Base-by-base conservation (phyloP, 1,284 basidiomycete species). In the Apiotrichum gracile region DNA sequence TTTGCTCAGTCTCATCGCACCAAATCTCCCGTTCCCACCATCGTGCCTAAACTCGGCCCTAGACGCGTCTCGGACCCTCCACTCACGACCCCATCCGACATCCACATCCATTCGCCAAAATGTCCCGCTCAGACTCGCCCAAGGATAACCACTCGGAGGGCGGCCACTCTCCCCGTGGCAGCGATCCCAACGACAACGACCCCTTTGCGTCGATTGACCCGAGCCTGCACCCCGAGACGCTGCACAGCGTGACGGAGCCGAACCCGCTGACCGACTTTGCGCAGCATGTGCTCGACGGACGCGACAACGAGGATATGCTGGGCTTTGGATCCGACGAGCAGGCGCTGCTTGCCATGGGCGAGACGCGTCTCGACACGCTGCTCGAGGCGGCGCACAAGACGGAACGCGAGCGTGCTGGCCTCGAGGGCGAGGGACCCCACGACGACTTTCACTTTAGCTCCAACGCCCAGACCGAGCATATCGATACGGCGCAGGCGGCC, bases 211-310 rank as follows among this genome's bases (percentile, higher is more conserved):
- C 49, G 41, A 51, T 65, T 22, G 61, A 65, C 43, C 61, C 63
- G 1, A n/a, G 49, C 14, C 54, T 63, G 14, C 61, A 62, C 46
- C 52, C 45, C 10, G 51, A 47, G 16, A 57, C 58, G 19, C 51
- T 60, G 24, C 48, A 55, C 53, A 55, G 49, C 39, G 58, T 54
- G 41, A 9, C 41, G 45, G 10, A 10, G 31, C 31, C 31, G n/a
- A 61, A 62, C 40, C 63, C 61, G 9, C 54, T 66, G 5, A 54
- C 52, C 16, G 45, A 54, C 26, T 64, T 66, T 40, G 64, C 62
- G 17, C 58, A 64, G 46, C 64, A 66, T 42, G 59, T 62, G 29
- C 53, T 66, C 21, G 43, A 44, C 13, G 53, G 55, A 29, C 37
- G 43, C 31, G 49, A 37, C 34, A 45, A 52, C 14, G 55, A 49